Evolutionary conservation across 2,329 filamentous ascomycete genomes (phyloP), one percentile per base, ranked within the genome.

Genomic region (Venturia pyrina): DNA sequence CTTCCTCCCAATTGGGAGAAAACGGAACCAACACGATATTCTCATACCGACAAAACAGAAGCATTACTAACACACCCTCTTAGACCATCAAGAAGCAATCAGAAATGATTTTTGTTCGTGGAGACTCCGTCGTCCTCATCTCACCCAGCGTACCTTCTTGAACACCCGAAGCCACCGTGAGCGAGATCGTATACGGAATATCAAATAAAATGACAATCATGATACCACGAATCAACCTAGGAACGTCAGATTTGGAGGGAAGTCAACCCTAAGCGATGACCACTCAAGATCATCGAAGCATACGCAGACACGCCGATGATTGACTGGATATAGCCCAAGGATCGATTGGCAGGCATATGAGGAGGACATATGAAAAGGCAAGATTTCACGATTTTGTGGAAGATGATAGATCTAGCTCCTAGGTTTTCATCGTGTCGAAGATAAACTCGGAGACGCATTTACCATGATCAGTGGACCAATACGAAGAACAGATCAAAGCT

Each of bases 41-140:
- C n/a, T n/a, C 37, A 40, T 40, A 40, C 37, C 37, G 37, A 4
- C 28, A 28, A 28, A 28, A 40, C 13, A 43, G 41, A 43, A 43
- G 41, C 41, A 43, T 43, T 6, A 24, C 60, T 21, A 10, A 64
- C 37, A 64, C 66, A 69, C 62, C 15, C n/a, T 21, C 53, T 17
- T 69, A 96, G 90, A 96, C 93, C 17, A 87, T 95, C 69, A 96
- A 93, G 80, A 96, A 96, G 79, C 96, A 97, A 77, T 96, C 92
- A 56, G 95, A 98, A 76, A 99, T 99, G 95, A 81, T 99, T 24
- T 99, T 99, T 76, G 93, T 99, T 67, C 84, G 95, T 90, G 93
- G 93, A 93, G 80, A 82, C 70, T 81, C 79, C 13, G 80, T 82
- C 15, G 80, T 82, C 44, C 72, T 82, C 64, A 81, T 82, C 43